Base-by-base conservation (phyloP, 148 eudicot species). In the Nyssa sinensis region DNA sequence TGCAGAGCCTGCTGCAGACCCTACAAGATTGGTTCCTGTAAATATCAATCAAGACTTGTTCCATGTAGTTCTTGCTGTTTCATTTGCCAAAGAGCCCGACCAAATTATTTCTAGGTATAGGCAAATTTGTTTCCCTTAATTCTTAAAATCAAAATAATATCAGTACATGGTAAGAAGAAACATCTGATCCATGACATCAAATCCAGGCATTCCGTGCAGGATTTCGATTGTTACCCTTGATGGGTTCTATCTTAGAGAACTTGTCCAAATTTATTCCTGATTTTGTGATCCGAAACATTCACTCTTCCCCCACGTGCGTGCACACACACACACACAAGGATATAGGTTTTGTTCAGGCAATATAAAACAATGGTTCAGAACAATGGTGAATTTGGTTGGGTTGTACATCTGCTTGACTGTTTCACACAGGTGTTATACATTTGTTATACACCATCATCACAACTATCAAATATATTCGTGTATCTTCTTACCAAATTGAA, bases 1-100 rank as follows among this genome's bases (percentile, higher is more conserved):
- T 44, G 98, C 98, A 32, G 91, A 92, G 82, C 98, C 97, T 76
- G 85, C 91, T 72, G 93, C 98, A 1, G 97, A 92, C 66, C 98
- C 91, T 17, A 87, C 86, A 60, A 83, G 98, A 79, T 81, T 92
- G 86, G 89, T 83, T 80, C 90, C 83, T 28, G 96, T 92, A 28
- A 92, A 74, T 72, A 87, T 86, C 34, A 88, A 84, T 81, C 84
- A 81, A 61, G 98, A 95, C 61, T 81, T 95, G 87, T 88, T 84
- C 49, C 97, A 92, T 89, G 76, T 78, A 62, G 90, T 95, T 71
- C 88, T 92, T 33, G 98, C 94, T 12, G 97, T 95, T 75, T 95
- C 98, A 72, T 95, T 64, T 79, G 98, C 98, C 53, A 95, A 88
- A 84, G 92, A 90, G 73, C 91, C 91, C 17, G 96, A 92, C 41